Percentiles rank a stretch among this genome's conserved stretches.
These are phyloP conservation scores for Zanthoxylum bungeanum DNA, from an alignment of 345 rosid genomes.

Conservation along the genomic window DNA sequence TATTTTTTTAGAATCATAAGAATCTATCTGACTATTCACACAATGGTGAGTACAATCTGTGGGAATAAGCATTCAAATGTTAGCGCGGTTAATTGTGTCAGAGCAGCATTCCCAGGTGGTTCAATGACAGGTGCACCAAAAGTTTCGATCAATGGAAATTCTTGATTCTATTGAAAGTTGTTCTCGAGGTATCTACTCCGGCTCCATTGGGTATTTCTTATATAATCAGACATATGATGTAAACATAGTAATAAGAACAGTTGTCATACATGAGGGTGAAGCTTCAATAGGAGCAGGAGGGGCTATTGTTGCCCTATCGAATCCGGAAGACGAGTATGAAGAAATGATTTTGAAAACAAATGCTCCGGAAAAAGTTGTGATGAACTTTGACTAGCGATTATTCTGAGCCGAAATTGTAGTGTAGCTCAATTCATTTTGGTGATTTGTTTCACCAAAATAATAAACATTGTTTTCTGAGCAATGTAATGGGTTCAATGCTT, in stretches of 20 bases:
- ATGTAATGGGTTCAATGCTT: not conserved
- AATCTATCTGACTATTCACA: constrained; percentile 92
- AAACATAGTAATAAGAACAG: constrained; percentile 86
- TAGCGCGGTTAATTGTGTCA: constrained; percentile 65
- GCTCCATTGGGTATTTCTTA: constrained; percentile 87
- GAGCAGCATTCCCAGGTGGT: constrained; percentile 93
- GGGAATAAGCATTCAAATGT: constrained; percentile 61
- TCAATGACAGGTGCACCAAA: constrained; percentile 99
- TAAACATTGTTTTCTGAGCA: not conserved
- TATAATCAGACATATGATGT: constrained; percentile 81
- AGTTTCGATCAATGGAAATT: constrained; percentile 83
- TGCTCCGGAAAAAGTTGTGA: constrained; percentile 71
- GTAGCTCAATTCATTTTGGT: not conserved
- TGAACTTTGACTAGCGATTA: constrained; percentile 38
- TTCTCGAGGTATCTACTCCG: constrained; percentile 87
- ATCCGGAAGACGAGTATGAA: constrained; percentile 81
- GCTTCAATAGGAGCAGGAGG: constrained; percentile 96
- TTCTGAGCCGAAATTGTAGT: not conserved
- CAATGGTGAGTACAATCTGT: constrained; percentile 88
- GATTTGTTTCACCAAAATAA: not conserved
- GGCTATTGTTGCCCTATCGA: constrained; percentile 78
- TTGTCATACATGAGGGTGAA: constrained; percentile 76
- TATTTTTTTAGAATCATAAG: constrained; percentile 94
- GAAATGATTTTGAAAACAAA: constrained; percentile 84
- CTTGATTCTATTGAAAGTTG: constrained; percentile 76